Base-by-base conservation (phyloP, 768 basidiomycete genomes). In the Russula lepida region DNA sequence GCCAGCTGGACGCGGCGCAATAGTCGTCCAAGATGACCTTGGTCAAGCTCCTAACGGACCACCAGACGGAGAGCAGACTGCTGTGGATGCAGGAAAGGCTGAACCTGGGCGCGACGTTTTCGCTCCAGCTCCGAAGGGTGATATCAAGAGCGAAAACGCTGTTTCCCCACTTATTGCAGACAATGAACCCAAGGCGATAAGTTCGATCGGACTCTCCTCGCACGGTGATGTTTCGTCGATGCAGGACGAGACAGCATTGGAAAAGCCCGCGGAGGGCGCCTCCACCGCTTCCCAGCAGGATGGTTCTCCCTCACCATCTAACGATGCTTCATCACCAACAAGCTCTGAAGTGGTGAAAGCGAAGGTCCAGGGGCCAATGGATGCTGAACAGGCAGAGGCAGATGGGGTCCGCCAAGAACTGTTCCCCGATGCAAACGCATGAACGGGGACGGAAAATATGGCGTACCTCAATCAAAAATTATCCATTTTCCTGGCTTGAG, bases 21-120 rank as follows among this genome's bases (percentile, higher is more conserved):
- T 85, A 27, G 79, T 83, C 4, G 79, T 84, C 5, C 74, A 81
- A 12, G 77, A 80, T n/a, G 65, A 75, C 7, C 72, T 68, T 37
- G 68, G 67, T 17, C 64, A 70, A 27, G 65, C 54, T 17, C 68
- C 60, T 19, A 68, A 56, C 7, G 62, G 50, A 6, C 61, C 52
- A 13, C 50, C 61, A 3, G 50, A 64, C 0, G 68, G 71, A 7
- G 69, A 68, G 49, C 74, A 68, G 9, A 77, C 82, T 15, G 70
- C 74, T 0, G 64, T 78, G 2, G 74, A 77, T 13, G 72, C 77
- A 23, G 81, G 79, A 12, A 79, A 81, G 58, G 74, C 86, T 0
- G 89, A 89, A 66, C 90, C 91, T 0, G 90, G 91, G 0, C 78
- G 74, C 17, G 84, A 92, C 69, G 77, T 91, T 60, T 92, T 92